Evolutionary conservation across 208 protist species (phyloP).

Genomic region (Zelonia costaricensis): DNA sequence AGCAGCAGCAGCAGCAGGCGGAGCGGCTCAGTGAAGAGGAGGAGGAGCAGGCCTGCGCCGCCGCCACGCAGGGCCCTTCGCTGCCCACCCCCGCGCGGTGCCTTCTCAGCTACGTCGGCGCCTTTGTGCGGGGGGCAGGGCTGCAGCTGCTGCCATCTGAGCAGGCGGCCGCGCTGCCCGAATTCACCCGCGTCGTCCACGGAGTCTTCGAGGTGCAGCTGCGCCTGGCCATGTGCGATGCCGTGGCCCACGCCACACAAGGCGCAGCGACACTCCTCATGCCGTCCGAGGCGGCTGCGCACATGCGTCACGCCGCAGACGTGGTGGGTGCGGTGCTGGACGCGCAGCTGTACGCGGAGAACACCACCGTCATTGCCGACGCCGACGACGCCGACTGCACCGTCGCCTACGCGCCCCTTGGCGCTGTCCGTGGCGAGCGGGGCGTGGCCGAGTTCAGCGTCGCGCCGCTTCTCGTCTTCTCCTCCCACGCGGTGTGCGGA

Average conservation of each 20-base stretch:
- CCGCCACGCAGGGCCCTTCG: too few species aligned
- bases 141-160: slow-evolving; percentile 24
- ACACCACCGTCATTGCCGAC: background rate
- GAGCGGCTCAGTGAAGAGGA: background rate
- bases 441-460: slow-evolving; percentile 16
- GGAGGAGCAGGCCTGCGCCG: too few species aligned
- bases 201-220: slow-evolving; percentile 6
- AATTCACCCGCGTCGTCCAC: slow-evolving; percentile 8
- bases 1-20: background rate
- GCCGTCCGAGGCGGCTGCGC: background rate
- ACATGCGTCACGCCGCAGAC: slow-evolving; percentile 7
- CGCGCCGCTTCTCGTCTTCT: slow-evolving; percentile 12
- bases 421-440: background rate
- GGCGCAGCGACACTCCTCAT: background rate
- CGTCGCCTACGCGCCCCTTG: slow-evolving; percentile 4
- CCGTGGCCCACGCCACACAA: background rate
- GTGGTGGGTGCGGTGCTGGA: slow-evolving; percentile 8
- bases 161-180: slow-evolving; percentile 16
- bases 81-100: slow-evolving; percentile 19
- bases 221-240: background rate
- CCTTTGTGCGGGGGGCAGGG: slow-evolving; percentile 21
- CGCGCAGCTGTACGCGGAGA: slow-evolving; percentile 15
- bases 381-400: slow-evolving; percentile 23
- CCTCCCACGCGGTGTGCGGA: slow-evolving; percentile 13
- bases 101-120: slow-evolving; percentile 25